These are phyloP conservation scores for Fusarium mundagurra DNA, from an alignment of 2,329 filamentous ascomycete species.

Conservation along the genomic window DNA sequence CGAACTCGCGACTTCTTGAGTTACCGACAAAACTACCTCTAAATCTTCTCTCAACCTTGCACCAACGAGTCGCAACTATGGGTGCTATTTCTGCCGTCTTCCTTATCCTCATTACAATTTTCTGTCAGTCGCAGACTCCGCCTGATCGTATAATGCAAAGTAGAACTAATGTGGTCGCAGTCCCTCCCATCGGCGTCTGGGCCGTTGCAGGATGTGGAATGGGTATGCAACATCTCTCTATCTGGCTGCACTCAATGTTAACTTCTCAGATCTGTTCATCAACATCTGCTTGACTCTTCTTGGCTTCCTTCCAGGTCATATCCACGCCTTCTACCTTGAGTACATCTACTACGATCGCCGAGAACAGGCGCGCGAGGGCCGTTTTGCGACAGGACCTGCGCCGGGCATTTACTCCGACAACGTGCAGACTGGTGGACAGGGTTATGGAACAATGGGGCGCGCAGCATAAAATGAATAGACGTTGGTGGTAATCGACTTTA, in stretches of 20 bases:
- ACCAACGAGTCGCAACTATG: constrained; percentile 52
- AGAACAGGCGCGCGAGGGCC: constrained; percentile 69
- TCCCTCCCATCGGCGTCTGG: constrained; percentile 73
- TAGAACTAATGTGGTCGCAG: constrained; percentile 53
- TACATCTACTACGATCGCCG: constrained; percentile 84
- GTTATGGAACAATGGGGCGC: constrained; percentile 64
- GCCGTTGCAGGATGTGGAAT: constrained; percentile 71
- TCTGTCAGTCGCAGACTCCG: constrained; percentile 54
- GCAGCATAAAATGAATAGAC: constrained; percentile 14
- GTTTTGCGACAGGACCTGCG: constrained; percentile 62
- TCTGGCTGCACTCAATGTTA: background rate
- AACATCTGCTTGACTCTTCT: constrained; percentile 74
- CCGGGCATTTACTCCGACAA: constrained; percentile 77
- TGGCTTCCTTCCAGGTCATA: constrained; percentile 80
- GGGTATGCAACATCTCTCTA: constrained; percentile 47
- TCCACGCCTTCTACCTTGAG: constrained; percentile 84
- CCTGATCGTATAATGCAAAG: background rate
- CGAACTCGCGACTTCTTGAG: background rate
- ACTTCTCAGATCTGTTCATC: constrained; percentile 64
- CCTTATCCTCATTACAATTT: constrained; percentile 61
- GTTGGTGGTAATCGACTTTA: background rate
- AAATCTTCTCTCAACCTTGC: background rate
- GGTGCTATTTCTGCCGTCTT: constrained; percentile 59
- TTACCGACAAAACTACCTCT: background rate
- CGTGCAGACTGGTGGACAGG: constrained; percentile 77